phyloP scores from a whole-genome alignment of 306 rosid genomes.

The Delonix regia region DNA sequence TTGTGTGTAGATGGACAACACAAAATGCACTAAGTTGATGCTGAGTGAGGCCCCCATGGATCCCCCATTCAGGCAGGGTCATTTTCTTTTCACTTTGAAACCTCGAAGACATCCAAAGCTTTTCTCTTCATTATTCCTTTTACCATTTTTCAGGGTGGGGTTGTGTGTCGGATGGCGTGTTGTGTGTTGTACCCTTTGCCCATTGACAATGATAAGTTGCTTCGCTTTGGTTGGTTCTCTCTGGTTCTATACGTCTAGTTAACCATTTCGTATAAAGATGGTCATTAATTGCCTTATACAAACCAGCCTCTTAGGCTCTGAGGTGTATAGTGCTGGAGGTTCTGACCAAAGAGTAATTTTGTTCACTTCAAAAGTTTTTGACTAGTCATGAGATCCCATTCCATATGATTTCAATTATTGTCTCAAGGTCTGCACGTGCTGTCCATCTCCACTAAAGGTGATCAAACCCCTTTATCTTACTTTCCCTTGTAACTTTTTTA shows the following conservation, averaged over 20 bases:
- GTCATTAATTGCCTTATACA: background rate
- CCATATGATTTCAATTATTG: slow-evolving; percentile 7
- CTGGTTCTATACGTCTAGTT: slow-evolving; percentile 29
- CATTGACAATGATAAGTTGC: background rate
- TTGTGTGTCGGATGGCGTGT: slow-evolving; percentile 38
- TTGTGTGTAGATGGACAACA: slow-evolving; percentile 42
- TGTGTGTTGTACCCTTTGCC: slow-evolving; percentile 9
- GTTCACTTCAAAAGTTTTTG: slow-evolving; percentile 27
- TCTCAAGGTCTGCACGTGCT: slow-evolving; percentile 16
- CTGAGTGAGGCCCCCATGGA: slow-evolving; percentile 43
- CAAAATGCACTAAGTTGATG: slow-evolving; percentile 30
- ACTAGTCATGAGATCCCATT: slow-evolving; percentile 17
- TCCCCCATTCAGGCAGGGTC: slow-evolving; percentile 30
- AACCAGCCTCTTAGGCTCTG: background rate
- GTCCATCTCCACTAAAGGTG: background rate
- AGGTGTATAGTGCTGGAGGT: background rate
- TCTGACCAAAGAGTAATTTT: slow-evolving; percentile 35
- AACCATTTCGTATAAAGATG: slow-evolving; percentile 37
- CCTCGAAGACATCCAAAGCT: slow-evolving; percentile 37
- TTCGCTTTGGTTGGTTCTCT: slow-evolving; percentile 34
- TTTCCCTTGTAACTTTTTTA: background rate
- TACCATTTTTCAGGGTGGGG: slow-evolving; percentile 41
- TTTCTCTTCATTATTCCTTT: slow-evolving; percentile 24
- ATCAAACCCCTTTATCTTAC: background rate
- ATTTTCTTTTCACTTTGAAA: slow-evolving; percentile 40